These are phyloP conservation scores for Populus hybrid DNA, from an alignment of 441 rosid genomes.

Conservation along the genomic window DNA sequence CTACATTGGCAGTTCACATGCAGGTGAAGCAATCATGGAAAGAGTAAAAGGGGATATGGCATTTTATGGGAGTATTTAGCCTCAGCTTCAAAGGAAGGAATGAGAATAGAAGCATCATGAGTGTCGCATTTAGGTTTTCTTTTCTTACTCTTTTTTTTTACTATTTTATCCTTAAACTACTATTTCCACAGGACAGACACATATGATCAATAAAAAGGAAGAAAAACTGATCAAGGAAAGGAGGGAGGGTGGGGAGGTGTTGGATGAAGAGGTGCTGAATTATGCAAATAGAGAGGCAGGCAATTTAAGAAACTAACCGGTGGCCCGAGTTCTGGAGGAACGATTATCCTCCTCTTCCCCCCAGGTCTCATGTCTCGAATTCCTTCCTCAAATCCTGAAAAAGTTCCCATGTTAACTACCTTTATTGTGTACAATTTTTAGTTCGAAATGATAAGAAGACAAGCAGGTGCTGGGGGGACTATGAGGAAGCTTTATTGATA, in stretches of 20 bases:
- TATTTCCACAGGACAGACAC: background rate
- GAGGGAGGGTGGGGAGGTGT: background rate
- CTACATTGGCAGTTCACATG: background rate
- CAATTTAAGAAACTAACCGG: slow-evolving; percentile 57
- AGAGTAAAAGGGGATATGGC: background rate
- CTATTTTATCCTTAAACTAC: background rate
- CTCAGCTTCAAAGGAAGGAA: background rate
- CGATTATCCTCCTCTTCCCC: slow-evolving; percentile 85
- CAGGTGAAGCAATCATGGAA: background rate
- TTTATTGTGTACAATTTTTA: background rate
- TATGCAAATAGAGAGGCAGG: background rate
- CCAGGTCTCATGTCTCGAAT: slow-evolving; percentile 88
- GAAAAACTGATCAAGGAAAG: background rate
- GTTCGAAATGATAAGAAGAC: background rate
- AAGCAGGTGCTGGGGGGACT: background rate
- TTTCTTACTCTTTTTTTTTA: background rate
- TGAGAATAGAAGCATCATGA: background rate
- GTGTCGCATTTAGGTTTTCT: background rate
- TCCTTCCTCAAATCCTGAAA: slow-evolving; percentile 91
- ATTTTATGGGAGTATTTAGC: background rate
- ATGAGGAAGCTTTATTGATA: background rate
- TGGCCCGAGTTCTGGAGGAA: slow-evolving; percentile 97
- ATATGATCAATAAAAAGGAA: background rate
- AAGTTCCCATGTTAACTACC: background rate
- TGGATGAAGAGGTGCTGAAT: background rate